These are phyloP conservation scores for Isabelozyma rhagii DNA, from an alignment of 805 yeast species.

Conservation along the genomic window DNA sequence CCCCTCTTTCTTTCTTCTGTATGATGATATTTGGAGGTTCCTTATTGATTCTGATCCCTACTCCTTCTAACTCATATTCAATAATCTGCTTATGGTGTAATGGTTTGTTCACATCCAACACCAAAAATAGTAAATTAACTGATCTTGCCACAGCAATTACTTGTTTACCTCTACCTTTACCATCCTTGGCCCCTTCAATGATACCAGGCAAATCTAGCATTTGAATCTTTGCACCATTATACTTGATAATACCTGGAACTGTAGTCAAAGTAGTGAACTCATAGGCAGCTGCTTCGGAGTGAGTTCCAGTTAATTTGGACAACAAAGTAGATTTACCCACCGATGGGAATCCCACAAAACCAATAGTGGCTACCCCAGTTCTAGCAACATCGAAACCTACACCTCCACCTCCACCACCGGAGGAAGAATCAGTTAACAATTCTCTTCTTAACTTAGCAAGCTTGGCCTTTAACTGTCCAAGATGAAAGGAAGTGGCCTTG, in stretches of 20 bases:
- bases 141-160: constrained; percentile 99
- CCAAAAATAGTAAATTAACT: constrained; percentile 88
- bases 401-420: constrained; percentile 84
- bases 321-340: constrained; percentile 88
- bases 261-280: constrained; percentile 97
- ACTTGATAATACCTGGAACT: constrained; percentile 94
- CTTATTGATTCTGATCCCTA: constrained; percentile 91
- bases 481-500: constrained; percentile 95
- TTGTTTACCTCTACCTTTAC: constrained; percentile 91
- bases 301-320: constrained; percentile 89
- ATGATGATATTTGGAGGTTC: constrained; percentile 89
- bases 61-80: constrained; percentile 94
- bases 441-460: constrained; percentile 94
- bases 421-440: constrained; percentile 62
- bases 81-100: constrained; percentile 90
- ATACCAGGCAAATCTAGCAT: constrained; percentile 91
- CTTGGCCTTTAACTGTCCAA: constrained; percentile 96
- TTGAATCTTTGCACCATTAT: constrained; percentile 96
- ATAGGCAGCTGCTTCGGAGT: constrained; percentile 96
- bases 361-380: constrained; percentile 96
- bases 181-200: constrained; percentile 88
- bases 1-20: constrained; percentile 94
- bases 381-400: constrained; percentile 97
- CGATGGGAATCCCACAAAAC: constrained; percentile 97
- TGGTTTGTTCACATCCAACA: constrained; percentile 94